These are phyloP conservation scores for Erodium texanum DNA, from an alignment of 441 rosid genomes.

Conservation along the genomic window DNA sequence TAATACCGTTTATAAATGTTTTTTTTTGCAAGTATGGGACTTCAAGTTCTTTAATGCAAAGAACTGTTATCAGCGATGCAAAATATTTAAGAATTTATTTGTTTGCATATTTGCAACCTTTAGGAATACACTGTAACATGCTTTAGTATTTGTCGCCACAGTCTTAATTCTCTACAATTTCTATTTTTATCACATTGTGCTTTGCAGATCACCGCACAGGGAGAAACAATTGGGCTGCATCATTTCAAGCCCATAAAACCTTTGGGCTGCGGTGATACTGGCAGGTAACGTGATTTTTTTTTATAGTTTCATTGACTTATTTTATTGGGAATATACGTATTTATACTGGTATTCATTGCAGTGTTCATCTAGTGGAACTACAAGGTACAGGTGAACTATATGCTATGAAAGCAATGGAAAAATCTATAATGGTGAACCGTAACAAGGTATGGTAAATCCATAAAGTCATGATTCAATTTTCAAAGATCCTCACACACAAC, in stretches of 20 bases:
- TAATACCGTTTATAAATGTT: not conserved
- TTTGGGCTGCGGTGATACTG: conserved; percentile 94
- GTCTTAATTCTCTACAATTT: not conserved
- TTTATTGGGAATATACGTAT: not conserved
- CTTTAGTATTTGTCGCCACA: not conserved
- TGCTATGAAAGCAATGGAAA: conserved; percentile 99
- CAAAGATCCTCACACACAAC: not conserved
- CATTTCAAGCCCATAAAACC: conserved; percentile 96
- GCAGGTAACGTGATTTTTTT: conserved; percentile 46
- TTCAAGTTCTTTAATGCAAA: not conserved
- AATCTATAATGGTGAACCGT: conserved; percentile 76
- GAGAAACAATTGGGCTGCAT: conserved; percentile 68
- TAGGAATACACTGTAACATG: not conserved
- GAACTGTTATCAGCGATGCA: not conserved
- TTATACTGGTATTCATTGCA: conserved; percentile 20
- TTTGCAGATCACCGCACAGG: conserved; percentile 57
- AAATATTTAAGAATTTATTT: not conserved
- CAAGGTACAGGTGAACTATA: conserved; percentile 57
- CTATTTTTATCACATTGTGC: conserved; percentile 11
- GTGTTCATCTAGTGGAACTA: conserved; percentile 92
- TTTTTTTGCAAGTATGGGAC: not conserved
- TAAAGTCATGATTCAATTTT: not conserved
- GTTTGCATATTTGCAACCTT: not conserved
- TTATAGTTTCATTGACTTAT: not conserved
- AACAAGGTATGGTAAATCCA: conserved; percentile 51